These are phyloP conservation scores for Claviceps cyperi DNA, from an alignment of 2,329 filamentous ascomycete species.

Conservation along the genomic window DNA sequence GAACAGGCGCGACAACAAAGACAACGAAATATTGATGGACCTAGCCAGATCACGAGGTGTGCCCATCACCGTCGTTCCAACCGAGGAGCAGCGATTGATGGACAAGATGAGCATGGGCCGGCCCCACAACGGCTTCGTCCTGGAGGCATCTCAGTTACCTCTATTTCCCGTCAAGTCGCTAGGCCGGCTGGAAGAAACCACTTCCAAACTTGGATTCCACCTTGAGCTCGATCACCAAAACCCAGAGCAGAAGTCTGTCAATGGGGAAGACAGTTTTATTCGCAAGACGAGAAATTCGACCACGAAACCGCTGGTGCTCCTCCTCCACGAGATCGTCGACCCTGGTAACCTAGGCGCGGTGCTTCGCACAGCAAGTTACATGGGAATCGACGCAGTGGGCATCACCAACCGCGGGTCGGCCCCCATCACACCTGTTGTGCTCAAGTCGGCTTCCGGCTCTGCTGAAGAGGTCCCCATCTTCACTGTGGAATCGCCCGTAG, in stretches of 20 bases:
- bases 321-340: conserved; percentile 67
- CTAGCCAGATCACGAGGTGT: conserved; percentile 37
- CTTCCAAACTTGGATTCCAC: conserved; percentile 36
- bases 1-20: conserved; percentile 34
- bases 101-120: conserved; percentile 71
- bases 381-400: conserved; percentile 75
- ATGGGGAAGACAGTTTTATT: conserved; percentile 47
- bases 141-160: conserved; percentile 77
- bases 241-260: conserved; percentile 57
- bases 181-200: conserved; percentile 29
- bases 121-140: conserved; percentile 78
- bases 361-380: conserved; percentile 73
- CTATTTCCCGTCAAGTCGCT: conserved; percentile 51
- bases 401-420: conserved; percentile 63
- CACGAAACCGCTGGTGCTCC: conserved; percentile 53
- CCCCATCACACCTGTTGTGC: conserved; percentile 56
- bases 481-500: conserved; percentile 47
- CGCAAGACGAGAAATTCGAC: conserved; percentile 15
- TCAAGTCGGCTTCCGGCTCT: conserved; percentile 82
- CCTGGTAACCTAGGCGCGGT: conserved; percentile 85
- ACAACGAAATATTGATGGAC: conserved; percentile 28
- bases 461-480: conserved; percentile 68
- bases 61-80: conserved; percentile 40
- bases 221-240: conserved; percentile 53
- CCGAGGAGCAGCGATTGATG: conserved; percentile 52